Base-by-base conservation (phyloP, 805 yeast genomes). In the Citeromyces nyonsensis region DNA sequence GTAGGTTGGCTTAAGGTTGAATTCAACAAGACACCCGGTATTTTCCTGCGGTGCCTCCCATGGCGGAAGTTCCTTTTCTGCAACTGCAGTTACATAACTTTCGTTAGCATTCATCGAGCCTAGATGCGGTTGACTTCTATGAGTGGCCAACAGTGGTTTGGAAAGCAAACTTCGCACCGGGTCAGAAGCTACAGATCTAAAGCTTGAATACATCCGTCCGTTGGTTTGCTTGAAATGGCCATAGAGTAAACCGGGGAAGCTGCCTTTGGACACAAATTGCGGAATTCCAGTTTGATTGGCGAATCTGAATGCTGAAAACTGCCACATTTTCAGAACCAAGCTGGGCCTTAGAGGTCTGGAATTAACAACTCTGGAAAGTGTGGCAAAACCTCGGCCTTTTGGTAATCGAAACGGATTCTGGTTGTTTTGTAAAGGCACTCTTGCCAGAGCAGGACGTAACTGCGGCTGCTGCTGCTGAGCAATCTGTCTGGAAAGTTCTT, bases 21-120 rank as follows among this genome's bases (percentile, higher is more conserved):
- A 77, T 41, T 77, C 84, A 28, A 73, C 72, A 37, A 59, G 59
- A 29, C 74, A 59, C 13, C 74, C 78, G 5, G 22, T 5, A 7
- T 7, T 18, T n/a, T 50, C 49, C 15, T 45, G 30, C 26, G 26
- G 29, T 24, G 38, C 38, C 15, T 33, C 35, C 10, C 48, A 18
- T 18, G 36, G 35, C 14, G n/a, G n/a, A n/a, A n/a, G n/a, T n/a
- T n/a, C n/a, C n/a, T 40, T 41, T 6, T 55, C 45, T 29, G 59
- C 59, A 38, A 57, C 48, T 31, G 45, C 34, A 15, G 42, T 42
- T 26, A 54, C 61, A 40, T 51, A 45, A 10, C 37, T 36, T 27
- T 49, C 43, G 34, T 38, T 38, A 25, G 44, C 41, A 25, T 40
- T 44, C 35, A 40, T 35, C 3, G 45, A 43, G 20, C 42, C 43